These are phyloP conservation scores for Symbiodinium natans DNA, from an alignment of 73 alveolate species.

Conservation along the genomic window DNA sequence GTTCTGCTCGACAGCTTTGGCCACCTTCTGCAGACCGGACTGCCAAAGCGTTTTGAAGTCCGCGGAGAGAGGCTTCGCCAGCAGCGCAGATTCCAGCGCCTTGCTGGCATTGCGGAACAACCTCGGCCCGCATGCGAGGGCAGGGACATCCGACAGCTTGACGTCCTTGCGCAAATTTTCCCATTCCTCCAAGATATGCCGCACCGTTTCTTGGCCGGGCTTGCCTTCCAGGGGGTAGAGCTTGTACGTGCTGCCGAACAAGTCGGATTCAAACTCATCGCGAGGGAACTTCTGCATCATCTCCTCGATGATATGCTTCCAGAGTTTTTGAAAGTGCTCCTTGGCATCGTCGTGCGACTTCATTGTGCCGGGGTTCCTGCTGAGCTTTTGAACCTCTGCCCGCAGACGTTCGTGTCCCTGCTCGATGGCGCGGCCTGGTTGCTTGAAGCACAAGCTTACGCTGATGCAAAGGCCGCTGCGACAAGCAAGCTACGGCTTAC, in stretches of 20 bases:
- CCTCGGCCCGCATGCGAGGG: too few species aligned
- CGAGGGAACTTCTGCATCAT: slow-evolving; percentile 9
- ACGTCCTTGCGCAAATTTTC: too few species aligned
- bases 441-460: too few species aligned
- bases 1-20: not conserved
- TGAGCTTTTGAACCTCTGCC: not conserved
- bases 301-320: slow-evolving; percentile 7
- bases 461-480: too few species aligned
- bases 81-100: not conserved
- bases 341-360: not conserved
- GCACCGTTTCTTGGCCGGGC: not conserved
- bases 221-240: not conserved
- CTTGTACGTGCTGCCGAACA: not conserved
- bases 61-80: not conserved
- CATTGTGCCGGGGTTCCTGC: not conserved
- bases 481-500: too few species aligned
- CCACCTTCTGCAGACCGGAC: not conserved
- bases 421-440: not conserved
- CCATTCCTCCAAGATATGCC: not conserved
- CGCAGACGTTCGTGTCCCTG: not conserved
- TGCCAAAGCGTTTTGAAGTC: not conserved
- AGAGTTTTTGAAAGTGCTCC: not conserved
- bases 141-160: too few species aligned
- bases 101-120: too few species aligned
- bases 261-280: not conserved